Conservation (phyloP, 2,329 filamentous ascomycete species). For the Phialophora tarda region DNA sequence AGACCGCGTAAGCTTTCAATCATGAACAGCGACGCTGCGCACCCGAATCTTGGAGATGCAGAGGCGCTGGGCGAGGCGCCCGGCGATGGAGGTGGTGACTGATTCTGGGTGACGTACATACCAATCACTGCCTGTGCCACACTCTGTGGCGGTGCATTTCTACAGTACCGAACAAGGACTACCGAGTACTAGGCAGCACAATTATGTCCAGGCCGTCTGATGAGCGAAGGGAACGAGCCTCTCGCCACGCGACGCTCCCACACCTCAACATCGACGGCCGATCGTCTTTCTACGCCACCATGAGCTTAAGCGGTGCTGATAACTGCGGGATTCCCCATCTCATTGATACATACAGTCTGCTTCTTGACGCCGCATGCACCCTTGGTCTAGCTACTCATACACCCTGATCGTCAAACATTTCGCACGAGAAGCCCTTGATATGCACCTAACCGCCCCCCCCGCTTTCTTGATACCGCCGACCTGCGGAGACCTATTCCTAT, state of each 20-base stretch:
- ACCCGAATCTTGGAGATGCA: neutral
- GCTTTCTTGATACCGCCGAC: neutral
- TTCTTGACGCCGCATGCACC: neutral
- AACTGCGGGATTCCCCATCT: neutral
- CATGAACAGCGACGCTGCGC: neutral
- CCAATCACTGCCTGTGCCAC: neutral
- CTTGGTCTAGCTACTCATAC: neutral
- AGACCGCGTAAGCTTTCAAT: slow-evolving; percentile 19
- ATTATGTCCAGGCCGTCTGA: neutral
- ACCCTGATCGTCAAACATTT: neutral
- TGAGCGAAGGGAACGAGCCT: too few species aligned
- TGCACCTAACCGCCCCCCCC: neutral
- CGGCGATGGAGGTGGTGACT: neutral
- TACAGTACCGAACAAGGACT: too few species aligned
- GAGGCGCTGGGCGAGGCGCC: neutral
- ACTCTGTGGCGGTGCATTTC: slow-evolving; percentile 22
- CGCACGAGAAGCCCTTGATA: neutral
- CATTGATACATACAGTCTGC: neutral
- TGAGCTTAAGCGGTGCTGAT: neutral
- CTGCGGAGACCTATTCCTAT: slow-evolving; percentile 11
- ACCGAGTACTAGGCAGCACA: too few species aligned
- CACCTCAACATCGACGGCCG: neutral
- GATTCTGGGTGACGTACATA: slow-evolving; percentile 2
- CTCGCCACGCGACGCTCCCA: neutral
- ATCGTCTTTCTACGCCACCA: neutral